Evolutionary conservation across 148 eudicot species (phyloP).

Genomic region (Hydrangea macrophylla): DNA sequence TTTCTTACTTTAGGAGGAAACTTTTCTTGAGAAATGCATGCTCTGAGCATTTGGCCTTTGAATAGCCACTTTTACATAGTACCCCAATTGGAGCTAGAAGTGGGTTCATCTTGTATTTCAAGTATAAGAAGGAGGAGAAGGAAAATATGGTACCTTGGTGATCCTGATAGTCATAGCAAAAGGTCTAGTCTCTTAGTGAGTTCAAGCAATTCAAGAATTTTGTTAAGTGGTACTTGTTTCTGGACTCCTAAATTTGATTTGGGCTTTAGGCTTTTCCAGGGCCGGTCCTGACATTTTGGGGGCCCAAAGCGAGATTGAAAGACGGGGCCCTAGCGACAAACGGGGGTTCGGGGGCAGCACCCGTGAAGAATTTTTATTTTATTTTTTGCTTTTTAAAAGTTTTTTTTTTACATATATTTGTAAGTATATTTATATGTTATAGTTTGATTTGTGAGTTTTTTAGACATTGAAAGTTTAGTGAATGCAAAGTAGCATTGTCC

Average conservation of each 20-base stretch:
- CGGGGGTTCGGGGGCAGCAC: too few species aligned
- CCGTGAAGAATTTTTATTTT: too few species aligned
- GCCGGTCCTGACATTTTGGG: too few species aligned
- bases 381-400: too few species aligned
- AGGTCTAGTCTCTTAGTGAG: conserved; percentile 19
- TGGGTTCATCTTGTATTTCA: conserved; percentile 32
- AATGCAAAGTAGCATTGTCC: too few species aligned
- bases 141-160: conserved; percentile 34
- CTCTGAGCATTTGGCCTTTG: conserved; percentile 52
- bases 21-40: conserved; percentile 49
- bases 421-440: too few species aligned
- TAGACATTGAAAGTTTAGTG: too few species aligned
- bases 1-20: conserved; percentile 2
- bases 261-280: too few species aligned
- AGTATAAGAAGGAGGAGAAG: conserved; percentile 31
- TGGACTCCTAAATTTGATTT: conserved; percentile 17
- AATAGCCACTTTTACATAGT: conserved; percentile 37
- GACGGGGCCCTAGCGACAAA: too few species aligned
- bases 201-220: conserved; percentile 19
- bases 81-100: conserved; percentile 39
- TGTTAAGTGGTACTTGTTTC: conserved; percentile 16
- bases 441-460: too few species aligned
- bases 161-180: conserved; percentile 12
- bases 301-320: too few species aligned
- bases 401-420: too few species aligned